phyloP scores from a whole-genome alignment of 345 rosid species.

The Moricandia arvensis region DNA sequence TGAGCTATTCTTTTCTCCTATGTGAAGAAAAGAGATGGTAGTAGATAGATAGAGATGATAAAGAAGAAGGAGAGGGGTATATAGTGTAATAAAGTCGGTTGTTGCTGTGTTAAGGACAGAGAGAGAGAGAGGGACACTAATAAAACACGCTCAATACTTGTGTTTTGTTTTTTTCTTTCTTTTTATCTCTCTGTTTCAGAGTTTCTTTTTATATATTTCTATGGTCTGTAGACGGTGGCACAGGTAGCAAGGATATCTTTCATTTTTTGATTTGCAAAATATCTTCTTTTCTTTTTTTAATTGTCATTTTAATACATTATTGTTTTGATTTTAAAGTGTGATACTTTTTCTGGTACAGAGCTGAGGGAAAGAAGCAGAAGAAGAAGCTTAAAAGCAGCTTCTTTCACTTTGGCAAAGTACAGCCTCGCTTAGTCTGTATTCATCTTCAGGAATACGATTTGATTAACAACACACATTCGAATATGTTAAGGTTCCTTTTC shows the following conservation, averaged over 20 bases:
- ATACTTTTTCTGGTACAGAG: slow-evolving; percentile 6
- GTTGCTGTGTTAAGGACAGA: slow-evolving; percentile 27
- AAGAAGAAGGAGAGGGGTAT: slow-evolving; percentile 8
- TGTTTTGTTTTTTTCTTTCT: slow-evolving; percentile 39
- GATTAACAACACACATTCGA: slow-evolving; percentile 8
- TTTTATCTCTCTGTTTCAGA: slow-evolving; percentile 37
- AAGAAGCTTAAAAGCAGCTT: slow-evolving; percentile 30
- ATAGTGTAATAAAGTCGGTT: slow-evolving; percentile 44
- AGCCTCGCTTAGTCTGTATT: slow-evolving; percentile 33
- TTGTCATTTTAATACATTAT: neutral
- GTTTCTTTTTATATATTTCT: slow-evolving; percentile 20
- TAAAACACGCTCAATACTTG: slow-evolving; percentile 38
- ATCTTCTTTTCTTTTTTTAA: neutral
- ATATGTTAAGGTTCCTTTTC: slow-evolving; percentile 24
- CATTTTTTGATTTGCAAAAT: slow-evolving; percentile 23
- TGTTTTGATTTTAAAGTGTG: neutral
- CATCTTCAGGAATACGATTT: slow-evolving; percentile 22
- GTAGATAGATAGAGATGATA: slow-evolving; percentile 15
- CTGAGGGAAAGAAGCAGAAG: slow-evolving; percentile 16
- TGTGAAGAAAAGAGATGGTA: slow-evolving; percentile 16
- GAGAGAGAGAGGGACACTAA: slow-evolving; percentile 26
- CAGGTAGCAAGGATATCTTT: slow-evolving; percentile 36
- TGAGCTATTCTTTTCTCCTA: slow-evolving; percentile 3
- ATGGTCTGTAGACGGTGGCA: slow-evolving; percentile 33
- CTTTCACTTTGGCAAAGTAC: slow-evolving; percentile 26